Evolutionary conservation across 2,329 filamentous ascomycete genomes (phyloP).

Genomic region (Alternaria sp.): DNA sequence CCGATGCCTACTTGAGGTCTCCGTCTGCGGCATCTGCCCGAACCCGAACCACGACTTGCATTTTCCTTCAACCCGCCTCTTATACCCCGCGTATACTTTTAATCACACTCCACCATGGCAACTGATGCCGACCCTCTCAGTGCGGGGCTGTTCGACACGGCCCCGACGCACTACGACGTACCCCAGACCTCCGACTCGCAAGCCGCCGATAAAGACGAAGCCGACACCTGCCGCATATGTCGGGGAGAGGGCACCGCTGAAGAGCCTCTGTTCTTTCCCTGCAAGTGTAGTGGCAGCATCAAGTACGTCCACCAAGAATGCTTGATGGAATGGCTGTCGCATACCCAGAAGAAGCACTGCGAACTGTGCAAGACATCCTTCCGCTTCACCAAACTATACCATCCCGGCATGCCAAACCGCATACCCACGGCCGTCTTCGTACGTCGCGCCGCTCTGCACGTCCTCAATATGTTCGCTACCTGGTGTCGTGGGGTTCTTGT

Average conservation of each 20-base stretch:
- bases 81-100: slow-evolving; percentile 3
- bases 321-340: slow-evolving; percentile 97
- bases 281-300: slow-evolving; percentile 99
- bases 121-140: slow-evolving; percentile 26
- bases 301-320: slow-evolving; percentile 98
- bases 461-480: slow-evolving; percentile 74
- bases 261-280: slow-evolving; percentile 94
- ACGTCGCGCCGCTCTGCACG: slow-evolving; percentile 78
- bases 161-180: slow-evolving; percentile 11
- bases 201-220: slow-evolving; percentile 57
- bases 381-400: slow-evolving; percentile 97
- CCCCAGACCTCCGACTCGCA: slow-evolving; percentile 52
- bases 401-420: slow-evolving; percentile 87
- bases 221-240: slow-evolving; percentile 96
- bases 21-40: slow-evolving; percentile 32
- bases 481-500: slow-evolving; percentile 85
- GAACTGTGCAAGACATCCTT: slow-evolving; percentile 99
- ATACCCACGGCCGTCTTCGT: slow-evolving; percentile 84
- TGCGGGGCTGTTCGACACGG: slow-evolving; percentile 24
- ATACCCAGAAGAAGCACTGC: slow-evolving; percentile 99
- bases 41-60: slow-evolving; percentile 3
- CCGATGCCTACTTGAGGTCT: slow-evolving; percentile 40
- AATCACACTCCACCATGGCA: slow-evolving; percentile 30
- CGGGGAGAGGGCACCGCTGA: slow-evolving; percentile 82
- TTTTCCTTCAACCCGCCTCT: slow-evolving; percentile 2